Evolutionary conservation across 495 filamentous ascomycete species (phyloP), one percentile per base, ranked within the genome.

Genomic region (Xeromyces bisporus): DNA sequence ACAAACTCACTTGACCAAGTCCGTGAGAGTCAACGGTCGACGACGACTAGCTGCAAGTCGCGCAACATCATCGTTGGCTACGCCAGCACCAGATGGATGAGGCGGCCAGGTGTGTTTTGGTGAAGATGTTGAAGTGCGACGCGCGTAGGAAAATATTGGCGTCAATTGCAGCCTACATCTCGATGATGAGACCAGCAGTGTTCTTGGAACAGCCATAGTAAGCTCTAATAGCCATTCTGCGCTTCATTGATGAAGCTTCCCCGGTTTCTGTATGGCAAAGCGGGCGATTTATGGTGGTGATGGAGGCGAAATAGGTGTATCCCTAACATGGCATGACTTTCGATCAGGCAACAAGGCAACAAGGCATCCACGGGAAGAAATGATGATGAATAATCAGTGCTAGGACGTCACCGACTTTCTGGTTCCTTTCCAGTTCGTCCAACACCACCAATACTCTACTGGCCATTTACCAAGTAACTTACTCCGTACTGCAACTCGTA

Each of bases 1-100:
- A 37, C 23, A 6, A 21, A 41, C 57, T 38, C 58, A 92, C 83
- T 76, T 86, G 38, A 93, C 73, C 17, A 97, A 60, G 51, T 96
- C 87, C 27, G 79, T 75, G 11, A 97, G 64, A 13, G 79, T 87
- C 47, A 97, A 62, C 7, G 73, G 69, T 39, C 87, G 81, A 24
- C 91, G 64, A 17, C 77, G 76, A 48, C 76, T 75, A 21, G 73
- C 71, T 24, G 86, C 82, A 23, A 94, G 69, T 26, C 63, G 64
- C 18, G 78, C 67, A 35, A 94, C 77, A 43, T 85, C 75, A 40
- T 83, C 74, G 45, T 80, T 67, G 10, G 66, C 64, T 12, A 67
- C 66, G 32, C 54, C 52, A 8, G 47, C 34, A 26, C 47, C 43
- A 3, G 50, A 25, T 14, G 48, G 40, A 14, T 37, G 45, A 23